Percentiles rank a stretch among this genome's conserved stretches.
These are phyloP conservation scores for Podaxis sp. DNA, from an alignment of 768 basidiomycete genomes.

Conservation along the genomic window DNA sequence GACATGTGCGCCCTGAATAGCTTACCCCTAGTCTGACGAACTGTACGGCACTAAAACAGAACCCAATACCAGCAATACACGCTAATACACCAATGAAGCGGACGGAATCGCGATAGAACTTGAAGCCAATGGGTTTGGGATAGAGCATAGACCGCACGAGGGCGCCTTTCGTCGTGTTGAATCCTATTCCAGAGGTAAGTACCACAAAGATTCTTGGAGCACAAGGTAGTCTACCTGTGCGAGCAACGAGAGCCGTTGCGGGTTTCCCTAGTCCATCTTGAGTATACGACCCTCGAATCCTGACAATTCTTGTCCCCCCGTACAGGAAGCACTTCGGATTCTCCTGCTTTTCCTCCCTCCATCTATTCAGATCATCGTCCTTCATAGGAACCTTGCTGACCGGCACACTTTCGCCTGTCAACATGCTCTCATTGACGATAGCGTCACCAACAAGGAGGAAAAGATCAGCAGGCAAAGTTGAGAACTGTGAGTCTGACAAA, in stretches of 20 bases:
- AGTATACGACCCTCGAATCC: constrained; percentile 66
- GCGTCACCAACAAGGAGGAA: constrained; percentile 94
- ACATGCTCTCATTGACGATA: constrained; percentile 98
- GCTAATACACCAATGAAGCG: constrained; percentile 90
- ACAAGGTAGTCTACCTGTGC: constrained; percentile 60
- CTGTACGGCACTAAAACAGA: constrained; percentile 87
- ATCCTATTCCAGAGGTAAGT: constrained; percentile 46
- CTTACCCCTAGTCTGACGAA: constrained; percentile 88
- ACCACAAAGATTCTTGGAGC: neutral
- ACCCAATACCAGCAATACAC: constrained; percentile 88
- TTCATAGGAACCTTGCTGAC: constrained; percentile 88
- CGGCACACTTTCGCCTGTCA: constrained; percentile 97
- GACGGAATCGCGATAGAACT: constrained; percentile 93
- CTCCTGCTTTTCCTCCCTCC: constrained; percentile 71
- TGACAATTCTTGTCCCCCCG: constrained; percentile 86
- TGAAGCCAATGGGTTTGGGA: constrained; percentile 98
- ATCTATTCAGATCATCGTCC: constrained; percentile 70
- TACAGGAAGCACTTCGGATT: constrained; percentile 84
- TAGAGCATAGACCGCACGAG: constrained; percentile 96
- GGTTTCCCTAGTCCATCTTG: constrained; percentile 53
- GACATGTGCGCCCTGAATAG: constrained; percentile 5
- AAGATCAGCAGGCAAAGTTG: constrained; percentile 84
- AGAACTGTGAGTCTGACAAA: constrained; percentile 71
- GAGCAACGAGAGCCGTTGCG: constrained; percentile 78
- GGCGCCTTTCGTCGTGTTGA: constrained; percentile 97